Evolutionary conservation across 2,329 filamentous ascomycete genomes (phyloP), one percentile per base, ranked within the genome.

Genomic region (Cordyceps tenuipes): DNA sequence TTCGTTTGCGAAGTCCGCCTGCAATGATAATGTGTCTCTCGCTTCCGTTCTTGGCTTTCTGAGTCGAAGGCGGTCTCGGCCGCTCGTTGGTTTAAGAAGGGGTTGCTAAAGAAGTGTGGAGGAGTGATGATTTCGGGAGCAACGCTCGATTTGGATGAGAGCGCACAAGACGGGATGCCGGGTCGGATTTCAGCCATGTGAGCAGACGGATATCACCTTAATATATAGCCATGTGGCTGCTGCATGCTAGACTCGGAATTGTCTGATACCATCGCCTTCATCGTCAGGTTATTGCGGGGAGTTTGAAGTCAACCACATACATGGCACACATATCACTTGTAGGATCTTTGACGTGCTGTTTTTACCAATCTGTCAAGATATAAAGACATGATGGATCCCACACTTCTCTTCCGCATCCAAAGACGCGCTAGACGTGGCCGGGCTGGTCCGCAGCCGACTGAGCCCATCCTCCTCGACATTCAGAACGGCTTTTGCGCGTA

Each of bases 401-500:
- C 19, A 6, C 29, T 60, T 19, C 29, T 50, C 1, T 26, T 60
- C 17, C 50, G 57, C 21, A 60, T 60, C 17, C 57, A 54, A n/a
- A 50, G 50, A 8, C 57, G 57, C 9, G 21, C 57, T 4, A 47
- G 29, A 21, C 56, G 47, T 48, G 39, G 26, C n/a, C 47, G 47
- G 21, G 21, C 50, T 31, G 49, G 57, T 7, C 46, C 57, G 23
- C 43, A 48, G 49, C 43, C 43, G 21, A 43, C 41, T 26, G 57
- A 54, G n/a, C 49, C 57, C 6, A 31, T 60, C 12, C 43, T 47
- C 17, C 19, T 54, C 34, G 57, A 60, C 43, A 60, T 60, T 34
- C 41, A 60, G 15, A 60, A 60, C 31, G 57, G 41, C 29, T 60
- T 60, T 13, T 54, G 49, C 39, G 50, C 49, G 9, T 60, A 60